phyloP scores from a whole-genome alignment of 306 rosid species.

The Cucurbita argyrosperma region DNA sequence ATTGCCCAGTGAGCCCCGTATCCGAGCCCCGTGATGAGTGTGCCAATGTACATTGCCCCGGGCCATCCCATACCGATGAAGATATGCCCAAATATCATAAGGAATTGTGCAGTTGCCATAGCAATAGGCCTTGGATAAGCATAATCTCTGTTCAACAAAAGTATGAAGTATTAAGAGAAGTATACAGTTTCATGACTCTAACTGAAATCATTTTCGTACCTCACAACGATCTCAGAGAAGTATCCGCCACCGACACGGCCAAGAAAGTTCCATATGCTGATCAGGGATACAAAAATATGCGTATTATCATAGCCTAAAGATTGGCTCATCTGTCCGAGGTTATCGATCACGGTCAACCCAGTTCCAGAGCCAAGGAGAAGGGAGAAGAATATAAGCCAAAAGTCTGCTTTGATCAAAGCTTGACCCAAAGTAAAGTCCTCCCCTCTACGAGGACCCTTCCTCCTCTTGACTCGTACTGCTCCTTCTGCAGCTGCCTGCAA shows the following conservation, averaged over 20 bases:
- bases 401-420: constrained; percentile 83
- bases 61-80: constrained; percentile 78
- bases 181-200: neutral
- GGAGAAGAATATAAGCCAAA: constrained; percentile 82
- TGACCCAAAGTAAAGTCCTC: constrained; percentile 80
- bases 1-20: constrained; percentile 96
- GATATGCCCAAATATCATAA: constrained; percentile 65
- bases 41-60: constrained; percentile 68
- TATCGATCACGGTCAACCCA: constrained; percentile 81
- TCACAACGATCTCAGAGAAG: constrained; percentile 73
- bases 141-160: constrained; percentile 40
- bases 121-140: constrained; percentile 70
- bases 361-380: constrained; percentile 82
- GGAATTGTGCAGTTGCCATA: constrained; percentile 65
- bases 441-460: constrained; percentile 72
- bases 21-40: constrained; percentile 68
- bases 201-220: constrained; percentile 26
- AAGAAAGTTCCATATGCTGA: constrained; percentile 95
- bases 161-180: neutral
- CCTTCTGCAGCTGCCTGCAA: constrained; percentile 57
- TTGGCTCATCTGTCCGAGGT: constrained; percentile 78
- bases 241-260: constrained; percentile 93
- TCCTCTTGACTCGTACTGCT: constrained; percentile 78
- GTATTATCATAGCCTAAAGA: constrained; percentile 53
- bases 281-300: constrained; percentile 69